Conservation (phyloP, 345 rosid species). For the Lumnitzera racemosa region DNA sequence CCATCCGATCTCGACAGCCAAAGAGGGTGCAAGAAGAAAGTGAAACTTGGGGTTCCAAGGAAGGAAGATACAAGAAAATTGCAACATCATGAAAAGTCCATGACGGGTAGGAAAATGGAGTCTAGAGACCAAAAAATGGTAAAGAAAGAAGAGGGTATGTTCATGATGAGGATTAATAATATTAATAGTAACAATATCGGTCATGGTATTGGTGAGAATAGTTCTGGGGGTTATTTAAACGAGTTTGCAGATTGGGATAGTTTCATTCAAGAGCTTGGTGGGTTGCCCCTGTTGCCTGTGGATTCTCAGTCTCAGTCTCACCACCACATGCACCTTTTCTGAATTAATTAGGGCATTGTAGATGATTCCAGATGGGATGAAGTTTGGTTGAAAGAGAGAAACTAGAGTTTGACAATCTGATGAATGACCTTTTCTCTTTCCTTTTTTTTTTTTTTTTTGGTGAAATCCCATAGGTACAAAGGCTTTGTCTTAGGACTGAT, state of each 20-base stretch:
- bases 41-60: constrained; percentile 1
- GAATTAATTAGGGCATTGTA: not conserved
- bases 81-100: not conserved
- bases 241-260: constrained; percentile 22
- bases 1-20: constrained; percentile 7
- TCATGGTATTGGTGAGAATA: not conserved
- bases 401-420: no score
- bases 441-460: no score
- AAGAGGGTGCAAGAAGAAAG: not conserved
- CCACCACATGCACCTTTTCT: constrained; percentile 7
- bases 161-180: constrained; percentile 6
- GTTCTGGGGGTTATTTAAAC: constrained; percentile 9
- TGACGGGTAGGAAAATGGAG: constrained; percentile 6
- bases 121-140: not conserved
- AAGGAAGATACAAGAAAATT: not conserved
- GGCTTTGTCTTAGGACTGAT: no score
- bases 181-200: not conserved
- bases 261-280: constrained; percentile 13
- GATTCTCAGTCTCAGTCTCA: constrained; percentile 4
- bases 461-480: no score
- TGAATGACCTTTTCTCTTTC: no score
- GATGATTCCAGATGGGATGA: no score
- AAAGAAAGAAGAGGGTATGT: constrained; percentile 7
- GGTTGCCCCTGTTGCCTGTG: constrained; percentile 5
- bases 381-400: no score